phyloP scores from a whole-genome alignment of 2,329 filamentous ascomycete species.

The Exophiala bonariae region DNA sequence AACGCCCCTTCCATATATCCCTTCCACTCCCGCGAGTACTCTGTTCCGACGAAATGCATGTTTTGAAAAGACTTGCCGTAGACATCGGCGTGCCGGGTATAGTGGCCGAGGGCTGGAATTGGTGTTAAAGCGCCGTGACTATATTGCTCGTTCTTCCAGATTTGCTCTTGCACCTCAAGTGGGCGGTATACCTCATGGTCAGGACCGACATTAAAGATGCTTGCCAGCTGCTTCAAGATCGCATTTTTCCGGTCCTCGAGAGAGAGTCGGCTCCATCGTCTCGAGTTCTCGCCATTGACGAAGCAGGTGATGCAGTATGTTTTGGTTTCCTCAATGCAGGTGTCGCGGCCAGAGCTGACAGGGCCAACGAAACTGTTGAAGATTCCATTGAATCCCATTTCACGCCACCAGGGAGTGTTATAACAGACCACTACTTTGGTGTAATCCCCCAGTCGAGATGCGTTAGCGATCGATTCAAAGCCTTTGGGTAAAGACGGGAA shows the following conservation, averaged over 20 bases:
- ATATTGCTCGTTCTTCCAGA: slow-evolving; percentile 40
- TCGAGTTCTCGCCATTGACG: slow-evolving; percentile 35
- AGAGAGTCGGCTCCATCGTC: slow-evolving; percentile 9
- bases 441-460: slow-evolving; percentile 46
- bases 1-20: slow-evolving; percentile 61
- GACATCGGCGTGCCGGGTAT: not conserved
- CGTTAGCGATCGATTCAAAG: slow-evolving; percentile 33
- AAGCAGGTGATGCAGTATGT: slow-evolving; percentile 41
- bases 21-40: slow-evolving; percentile 53
- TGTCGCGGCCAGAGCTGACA: slow-evolving; percentile 38
- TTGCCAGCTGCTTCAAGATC: slow-evolving; percentile 10
- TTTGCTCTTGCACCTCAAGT: slow-evolving; percentile 26
- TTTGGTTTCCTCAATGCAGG: slow-evolving; percentile 28
- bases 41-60: slow-evolving; percentile 51
- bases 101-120: slow-evolving; percentile 37
- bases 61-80: not conserved
- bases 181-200: slow-evolving; percentile 3
- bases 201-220: slow-evolving; percentile 7
- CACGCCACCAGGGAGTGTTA: slow-evolving; percentile 45
- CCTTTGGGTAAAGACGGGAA: slow-evolving; percentile 44
- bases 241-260: slow-evolving; percentile 28
- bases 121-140: slow-evolving; percentile 37
- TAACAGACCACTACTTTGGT: slow-evolving; percentile 52
- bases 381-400: slow-evolving; percentile 35
- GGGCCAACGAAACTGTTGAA: slow-evolving; percentile 39